phyloP scores from a whole-genome alignment of 441 rosid genomes.

The Bocquillonia castaneifolia region DNA sequence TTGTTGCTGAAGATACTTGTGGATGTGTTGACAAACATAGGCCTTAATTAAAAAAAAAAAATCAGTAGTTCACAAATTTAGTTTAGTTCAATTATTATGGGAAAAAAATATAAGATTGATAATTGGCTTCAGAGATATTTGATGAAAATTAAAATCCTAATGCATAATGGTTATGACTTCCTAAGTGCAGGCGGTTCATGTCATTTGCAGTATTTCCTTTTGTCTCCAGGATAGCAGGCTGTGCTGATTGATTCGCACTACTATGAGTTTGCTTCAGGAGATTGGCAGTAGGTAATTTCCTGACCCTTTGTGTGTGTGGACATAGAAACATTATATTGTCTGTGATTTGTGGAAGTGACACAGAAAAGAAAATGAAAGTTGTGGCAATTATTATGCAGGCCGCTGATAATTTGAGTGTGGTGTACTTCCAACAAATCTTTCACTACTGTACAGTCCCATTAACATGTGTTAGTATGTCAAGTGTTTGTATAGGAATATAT shows the following conservation, averaged over 20 bases:
- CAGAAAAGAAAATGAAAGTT: no score
- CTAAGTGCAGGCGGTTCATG: neutral
- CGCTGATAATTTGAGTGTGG: neutral
- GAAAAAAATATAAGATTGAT: no score
- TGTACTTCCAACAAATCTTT: neutral
- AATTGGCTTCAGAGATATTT: neutral
- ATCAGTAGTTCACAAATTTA: no score
- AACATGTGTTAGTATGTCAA: neutral
- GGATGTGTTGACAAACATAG: no score
- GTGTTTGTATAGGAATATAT: neutral
- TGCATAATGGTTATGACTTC: neutral
- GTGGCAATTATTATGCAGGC: neutral
- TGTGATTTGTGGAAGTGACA: neutral
- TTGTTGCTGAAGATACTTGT: no score
- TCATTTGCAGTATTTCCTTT: neutral
- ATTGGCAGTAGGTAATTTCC: neutral
- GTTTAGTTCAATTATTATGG: no score
- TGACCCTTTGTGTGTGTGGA: neutral
- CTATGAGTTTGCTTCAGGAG: neutral
- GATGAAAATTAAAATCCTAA: neutral
- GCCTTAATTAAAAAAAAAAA: no score
- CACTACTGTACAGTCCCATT: neutral
- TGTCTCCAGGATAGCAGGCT: no score
- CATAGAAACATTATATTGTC: neutral
- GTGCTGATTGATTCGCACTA: neutral